Evolutionary conservation across 768 basidiomycete species (phyloP).

Genomic region (Suillus spraguei): DNA sequence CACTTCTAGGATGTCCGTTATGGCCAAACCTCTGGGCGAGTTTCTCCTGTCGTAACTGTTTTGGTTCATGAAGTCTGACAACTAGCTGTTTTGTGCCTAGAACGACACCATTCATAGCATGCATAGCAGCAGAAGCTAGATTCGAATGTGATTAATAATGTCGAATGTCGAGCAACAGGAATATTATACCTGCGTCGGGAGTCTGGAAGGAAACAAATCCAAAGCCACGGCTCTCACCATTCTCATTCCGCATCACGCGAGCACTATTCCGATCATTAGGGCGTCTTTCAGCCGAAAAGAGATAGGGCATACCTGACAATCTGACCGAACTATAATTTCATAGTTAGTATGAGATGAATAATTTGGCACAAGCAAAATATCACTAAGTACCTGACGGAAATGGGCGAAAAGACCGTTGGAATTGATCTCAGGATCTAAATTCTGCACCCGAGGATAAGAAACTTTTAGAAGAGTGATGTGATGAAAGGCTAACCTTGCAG

Average conservation of each 20-base stretch:
- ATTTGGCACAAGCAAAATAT: conserved; percentile 11
- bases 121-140: conserved; percentile 72
- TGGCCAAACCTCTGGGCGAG: conserved; percentile 80
- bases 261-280: conserved; percentile 51
- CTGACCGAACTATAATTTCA: conserved; percentile 69
- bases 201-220: conserved; percentile 89
- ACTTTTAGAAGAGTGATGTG: conserved; percentile 17
- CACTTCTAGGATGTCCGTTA: conserved; percentile 78
- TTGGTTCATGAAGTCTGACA: conserved; percentile 89
- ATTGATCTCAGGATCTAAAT: conserved; percentile 82
- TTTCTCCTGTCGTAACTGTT: conserved; percentile 88
- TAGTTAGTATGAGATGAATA: conserved; percentile 19
- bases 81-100: conserved; percentile 79
- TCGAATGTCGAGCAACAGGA: not conserved
- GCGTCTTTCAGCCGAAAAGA: not conserved
- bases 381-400: conserved; percentile 66
- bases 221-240: conserved; percentile 81
- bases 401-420: conserved; percentile 83
- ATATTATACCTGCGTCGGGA: conserved; percentile 70
- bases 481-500: conserved; percentile 62
- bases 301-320: conserved; percentile 72
- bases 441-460: conserved; percentile 45
- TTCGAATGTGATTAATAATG: not conserved
- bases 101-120: conserved; percentile 76
- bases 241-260: conserved; percentile 89